Evolutionary conservation across 2,329 filamentous ascomycete genomes (phyloP).

Genomic region (Pyricularia sp.): DNA sequence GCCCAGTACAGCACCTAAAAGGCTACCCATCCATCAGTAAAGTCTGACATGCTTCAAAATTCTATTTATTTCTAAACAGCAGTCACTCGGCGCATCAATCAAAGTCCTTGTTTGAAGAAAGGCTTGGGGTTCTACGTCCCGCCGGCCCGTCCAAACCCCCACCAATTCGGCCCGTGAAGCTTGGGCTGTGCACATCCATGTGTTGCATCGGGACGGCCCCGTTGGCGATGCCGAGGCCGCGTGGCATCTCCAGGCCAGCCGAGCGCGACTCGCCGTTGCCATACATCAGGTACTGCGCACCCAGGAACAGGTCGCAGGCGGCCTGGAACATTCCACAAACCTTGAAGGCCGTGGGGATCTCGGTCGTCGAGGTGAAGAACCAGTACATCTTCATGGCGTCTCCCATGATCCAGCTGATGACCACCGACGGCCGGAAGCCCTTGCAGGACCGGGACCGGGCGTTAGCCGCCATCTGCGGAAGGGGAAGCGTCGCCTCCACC

Average conservation of each 20-base stretch:
- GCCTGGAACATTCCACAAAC: conserved; percentile 73
- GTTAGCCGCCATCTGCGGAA: conserved; percentile 68
- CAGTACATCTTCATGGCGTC: conserved; percentile 81
- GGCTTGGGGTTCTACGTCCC: conserved; percentile 21
- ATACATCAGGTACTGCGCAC: conserved; percentile 61
- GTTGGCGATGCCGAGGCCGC: conserved; percentile 5
- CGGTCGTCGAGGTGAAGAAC: conserved; percentile 60
- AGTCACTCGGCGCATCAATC: not conserved
- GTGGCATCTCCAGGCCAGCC: conserved; percentile 11
- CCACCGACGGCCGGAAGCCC: conserved; percentile 63
- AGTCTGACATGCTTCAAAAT: not conserved
- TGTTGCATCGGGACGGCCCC: not conserved
- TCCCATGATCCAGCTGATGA: conserved; percentile 66
- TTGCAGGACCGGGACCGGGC: conserved; percentile 55
- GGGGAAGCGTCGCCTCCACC: conserved; percentile 68
- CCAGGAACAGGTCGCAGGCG: conserved; percentile 59
- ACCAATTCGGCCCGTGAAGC: conserved; percentile 17
- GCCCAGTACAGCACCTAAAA: not conserved
- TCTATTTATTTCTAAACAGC: not conserved
- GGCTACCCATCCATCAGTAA: not conserved
- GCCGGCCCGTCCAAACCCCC: conserved; percentile 24
- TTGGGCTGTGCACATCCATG: not conserved
- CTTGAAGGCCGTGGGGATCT: conserved; percentile 70
- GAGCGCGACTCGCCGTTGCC: conserved; percentile 31
- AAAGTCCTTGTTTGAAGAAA: not conserved